These are phyloP conservation scores for Fraxinus angustifolia DNA, from an alignment of 305 asterid genomes.

Conservation along the genomic window DNA sequence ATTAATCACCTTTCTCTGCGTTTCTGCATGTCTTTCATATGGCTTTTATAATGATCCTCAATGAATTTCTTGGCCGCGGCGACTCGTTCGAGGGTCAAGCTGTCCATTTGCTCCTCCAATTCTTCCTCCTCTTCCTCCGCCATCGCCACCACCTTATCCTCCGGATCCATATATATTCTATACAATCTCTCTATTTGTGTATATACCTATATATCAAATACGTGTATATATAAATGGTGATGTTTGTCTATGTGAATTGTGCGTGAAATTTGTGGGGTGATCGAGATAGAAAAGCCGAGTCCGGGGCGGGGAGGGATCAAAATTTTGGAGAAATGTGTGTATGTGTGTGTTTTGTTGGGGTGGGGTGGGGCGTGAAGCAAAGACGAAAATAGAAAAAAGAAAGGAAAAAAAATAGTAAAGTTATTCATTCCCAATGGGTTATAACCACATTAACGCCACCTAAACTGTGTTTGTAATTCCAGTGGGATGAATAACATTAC, in stretches of 20 bases:
- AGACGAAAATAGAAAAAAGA: background rate
- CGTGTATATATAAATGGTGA: background rate
- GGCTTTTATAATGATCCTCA: slow-evolving; percentile 69
- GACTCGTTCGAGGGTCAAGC: slow-evolving; percentile 62
- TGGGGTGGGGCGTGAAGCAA: background rate
- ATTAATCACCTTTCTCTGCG: slow-evolving; percentile 50
- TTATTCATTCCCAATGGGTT: no score
- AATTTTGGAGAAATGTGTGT: background rate
- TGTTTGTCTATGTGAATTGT: slow-evolving; percentile 1
- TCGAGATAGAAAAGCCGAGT: slow-evolving; percentile 13
- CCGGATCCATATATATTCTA: slow-evolving; percentile 25
- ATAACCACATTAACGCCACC: no score
- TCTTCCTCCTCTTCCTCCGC: slow-evolving; percentile 38
- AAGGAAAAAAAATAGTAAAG: background rate
- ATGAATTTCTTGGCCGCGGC: slow-evolving; percentile 82
- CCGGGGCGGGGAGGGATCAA: slow-evolving; percentile 2
- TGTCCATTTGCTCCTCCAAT: slow-evolving; percentile 38
- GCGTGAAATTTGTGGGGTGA: slow-evolving; percentile 8
- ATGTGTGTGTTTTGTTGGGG: background rate
- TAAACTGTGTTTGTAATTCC: no score
- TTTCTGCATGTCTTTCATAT: slow-evolving; percentile 58
- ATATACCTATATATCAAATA: background rate
- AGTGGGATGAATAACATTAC: no score
- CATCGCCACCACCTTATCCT: slow-evolving; percentile 29
- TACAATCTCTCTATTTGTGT: background rate